Evolutionary conservation across 148 eudicot species (phyloP), one percentile per base, ranked within the genome.

Genomic region (Camellia sinensis): DNA sequence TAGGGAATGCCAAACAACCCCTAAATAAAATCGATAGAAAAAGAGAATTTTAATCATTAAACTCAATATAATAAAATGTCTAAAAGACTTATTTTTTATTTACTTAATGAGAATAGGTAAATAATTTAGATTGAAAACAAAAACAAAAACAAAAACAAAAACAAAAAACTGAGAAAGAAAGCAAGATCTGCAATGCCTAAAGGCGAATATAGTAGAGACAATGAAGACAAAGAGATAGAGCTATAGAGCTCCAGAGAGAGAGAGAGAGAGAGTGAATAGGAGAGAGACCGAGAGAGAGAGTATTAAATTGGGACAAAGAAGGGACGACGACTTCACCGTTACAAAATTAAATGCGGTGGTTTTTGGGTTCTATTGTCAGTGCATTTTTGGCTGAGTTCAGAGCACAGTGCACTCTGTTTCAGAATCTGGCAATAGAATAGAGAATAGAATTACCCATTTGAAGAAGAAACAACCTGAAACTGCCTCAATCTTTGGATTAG

Each of bases 141-240:
- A n/a, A n/a, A n/a, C n/a, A n/a, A n/a, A n/a, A n/a, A n/a, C n/a
- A n/a, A n/a, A n/a, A n/a, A n/a, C n/a, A n/a, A n/a, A n/a, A n/a
- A n/a, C n/a, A n/a, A n/a, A n/a, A 21, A 46, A 10, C 40, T 22
- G 44, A 65, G 15, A 9, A 29, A 48, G 7, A 37, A 22, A 17
- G 37, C 37, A 65, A 65, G 79, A 84, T 82, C 85, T 59, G 64
- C 46, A 75, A 74, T 82, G 83, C 14, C 65, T n/a, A 43, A 73
- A 79, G 61, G 21, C 17, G 29, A 13, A 18, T 18, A 13, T 41
- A 40, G 40, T 60, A n/a, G 76, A 40, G 67, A 45, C 78, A 59
- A 57, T 54, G 70, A 71, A 52, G 29, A 79, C 63, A 61, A 57
- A 59, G 73, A 69, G 60, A 63, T 5, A 40, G 75, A 15, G 69